Base-by-base conservation (phyloP, 352 stramenopile genomes). In the Globisporangium takayamanum region DNA sequence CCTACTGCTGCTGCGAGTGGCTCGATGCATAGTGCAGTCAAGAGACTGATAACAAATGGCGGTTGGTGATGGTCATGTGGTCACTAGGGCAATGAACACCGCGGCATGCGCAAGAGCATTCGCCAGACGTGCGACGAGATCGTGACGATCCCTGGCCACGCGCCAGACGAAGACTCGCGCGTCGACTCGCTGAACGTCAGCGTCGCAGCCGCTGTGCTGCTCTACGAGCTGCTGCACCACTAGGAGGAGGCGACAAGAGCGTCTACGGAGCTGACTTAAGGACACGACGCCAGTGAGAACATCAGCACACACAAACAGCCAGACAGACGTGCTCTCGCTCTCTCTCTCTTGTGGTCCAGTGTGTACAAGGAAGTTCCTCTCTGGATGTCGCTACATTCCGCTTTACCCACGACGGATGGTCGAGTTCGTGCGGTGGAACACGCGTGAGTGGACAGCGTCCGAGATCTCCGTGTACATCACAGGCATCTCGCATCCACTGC, bases 151-250 rank as follows among this genome's bases (percentile, higher is more conserved):
- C 78, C 83, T 53, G 74, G 78, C 80, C 66, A 51, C 41, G 69
- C 68, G n/a, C 68, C 70, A 10, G 77, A 90, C 25, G 67, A 76
- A 66, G 72, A 87, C 49, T 86, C 83, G 10, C 70, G 62, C 33
- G 84, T 93, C 5, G 80, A 93, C 66, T 93, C 84, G 15, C 75
- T 93, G 20, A 93, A 93, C 60, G 79, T 93, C 26, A 91, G 80
- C 26, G 84, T 90, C 12, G 84, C 84, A 0, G 73, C 84, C 2
- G 84, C 77, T 11, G 85, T 93, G 53, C 70, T 93, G 33, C 68
- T 93, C 36, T 91, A 93, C 53, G 76, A 91, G 59, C 70, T 88
- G 15, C 67, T 91, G n/a, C 77, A 87, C 33, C 76, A 83, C 57
- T 88, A 84, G 59, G 45, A 26, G 50, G 39, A 18, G 15, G 10